Conservation (phyloP, 2,329 filamentous ascomycete genomes). For the Diaporthe destruens region DNA sequence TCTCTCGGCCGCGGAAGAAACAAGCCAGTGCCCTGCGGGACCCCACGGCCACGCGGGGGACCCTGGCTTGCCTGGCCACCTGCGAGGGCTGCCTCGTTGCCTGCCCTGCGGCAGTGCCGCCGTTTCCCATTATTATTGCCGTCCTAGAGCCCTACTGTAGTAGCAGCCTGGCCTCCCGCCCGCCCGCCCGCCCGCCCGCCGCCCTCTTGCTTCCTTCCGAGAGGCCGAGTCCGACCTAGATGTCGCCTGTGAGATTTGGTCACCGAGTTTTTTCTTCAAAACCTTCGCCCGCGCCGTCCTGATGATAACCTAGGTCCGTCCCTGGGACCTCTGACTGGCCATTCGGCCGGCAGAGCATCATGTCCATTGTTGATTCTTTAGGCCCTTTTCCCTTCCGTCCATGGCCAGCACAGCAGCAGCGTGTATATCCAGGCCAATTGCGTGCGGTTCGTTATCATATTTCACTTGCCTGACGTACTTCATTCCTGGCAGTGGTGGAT, state of each 20-base stretch:
- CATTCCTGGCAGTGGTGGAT: conserved; percentile 30
- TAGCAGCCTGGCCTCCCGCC: too few relatives aligned
- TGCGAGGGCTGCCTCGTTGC: conserved; percentile 16
- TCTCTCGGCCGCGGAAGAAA: conserved; percentile 13
- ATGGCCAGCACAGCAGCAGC: too few relatives aligned
- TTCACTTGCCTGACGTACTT: conserved; percentile 7
- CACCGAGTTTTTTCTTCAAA: conserved; percentile 2
- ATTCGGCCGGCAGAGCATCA: not conserved
- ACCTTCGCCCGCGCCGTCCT: not conserved
- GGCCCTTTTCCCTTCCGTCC: not conserved
- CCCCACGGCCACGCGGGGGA: conserved; percentile 3
- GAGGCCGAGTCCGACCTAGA: conserved; percentile 3
- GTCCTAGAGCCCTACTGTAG: conserved; percentile 8
- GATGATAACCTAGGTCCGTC: not conserved
- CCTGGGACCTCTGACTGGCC: not conserved
- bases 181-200: too few relatives aligned
- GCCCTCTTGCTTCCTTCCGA: conserved; percentile 6
- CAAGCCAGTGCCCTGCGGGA: conserved; percentile 18
- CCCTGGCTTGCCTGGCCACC: not conserved
- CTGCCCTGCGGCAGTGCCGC: conserved; percentile 19
- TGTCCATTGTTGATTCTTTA: not conserved
- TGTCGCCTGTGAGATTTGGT: conserved; percentile 14
- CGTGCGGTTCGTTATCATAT: not conserved
- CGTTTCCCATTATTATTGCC: conserved; percentile 4
- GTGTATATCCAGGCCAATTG: not conserved